These are phyloP conservation scores for Aspergillus sp. DNA, from an alignment of 2,329 filamentous ascomycete genomes.

Conservation along the genomic window DNA sequence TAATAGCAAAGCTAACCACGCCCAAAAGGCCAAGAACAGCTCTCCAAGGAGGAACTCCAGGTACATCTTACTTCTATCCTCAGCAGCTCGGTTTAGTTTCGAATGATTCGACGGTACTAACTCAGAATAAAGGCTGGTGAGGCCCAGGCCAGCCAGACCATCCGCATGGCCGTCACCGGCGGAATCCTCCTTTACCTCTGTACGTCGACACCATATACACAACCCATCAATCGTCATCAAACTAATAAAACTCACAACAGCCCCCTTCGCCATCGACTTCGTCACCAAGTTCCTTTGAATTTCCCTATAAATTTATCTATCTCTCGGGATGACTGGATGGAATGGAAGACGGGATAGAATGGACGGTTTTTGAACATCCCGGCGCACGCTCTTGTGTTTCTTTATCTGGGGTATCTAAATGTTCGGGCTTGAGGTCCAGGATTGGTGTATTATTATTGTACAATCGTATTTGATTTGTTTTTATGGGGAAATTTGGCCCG, in stretches of 20 bases:
- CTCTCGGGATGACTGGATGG: not conserved
- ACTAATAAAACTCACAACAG: conserved; percentile 30
- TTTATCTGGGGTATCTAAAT: not conserved
- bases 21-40: conserved; percentile 46
- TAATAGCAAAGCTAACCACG: conserved; percentile 6
- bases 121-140: conserved; percentile 50
- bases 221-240: not conserved
- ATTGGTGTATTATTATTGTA: conserved; percentile 44
- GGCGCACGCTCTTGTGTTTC: conserved; percentile 9
- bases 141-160: conserved; percentile 56
- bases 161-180: conserved; percentile 59
- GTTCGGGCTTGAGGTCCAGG: conserved; percentile 13
- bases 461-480: conserved; percentile 23
- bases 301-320: conserved; percentile 2
- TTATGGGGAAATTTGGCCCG: conserved; percentile 14
- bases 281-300: conserved; percentile 52
- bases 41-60: conserved; percentile 52
- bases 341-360: not conserved
- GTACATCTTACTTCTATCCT: conserved; percentile 29
- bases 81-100: not conserved
- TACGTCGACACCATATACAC: conserved; percentile 43
- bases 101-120: conserved; percentile 18
- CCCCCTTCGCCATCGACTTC: conserved; percentile 56
- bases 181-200: conserved; percentile 66
- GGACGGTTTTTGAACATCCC: not conserved